Conservation (phyloP, 352 stramenopile species). For the Globisporangium rhizosaccharum region DNA sequence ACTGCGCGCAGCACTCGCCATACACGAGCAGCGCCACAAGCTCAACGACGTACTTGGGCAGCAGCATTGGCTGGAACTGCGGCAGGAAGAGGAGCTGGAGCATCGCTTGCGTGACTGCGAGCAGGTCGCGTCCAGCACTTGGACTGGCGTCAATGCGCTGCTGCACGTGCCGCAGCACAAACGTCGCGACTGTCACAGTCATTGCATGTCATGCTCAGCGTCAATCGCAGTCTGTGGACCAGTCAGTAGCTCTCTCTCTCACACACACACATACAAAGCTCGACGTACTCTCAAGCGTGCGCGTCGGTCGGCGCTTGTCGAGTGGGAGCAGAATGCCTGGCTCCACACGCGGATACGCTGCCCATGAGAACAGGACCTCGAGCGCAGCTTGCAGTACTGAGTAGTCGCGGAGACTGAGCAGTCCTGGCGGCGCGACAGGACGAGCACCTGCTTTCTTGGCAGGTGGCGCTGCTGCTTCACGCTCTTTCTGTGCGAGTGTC, state of each 20-base stretch:
- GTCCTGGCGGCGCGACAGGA: slow-evolving; percentile 44
- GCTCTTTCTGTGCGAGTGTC: background rate
- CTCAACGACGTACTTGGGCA: slow-evolving; percentile 78
- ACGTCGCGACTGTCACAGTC: slow-evolving; percentile 33
- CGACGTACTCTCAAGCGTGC: slow-evolving; percentile 69
- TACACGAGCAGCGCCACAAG: slow-evolving; percentile 66
- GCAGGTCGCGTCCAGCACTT: slow-evolving; percentile 22
- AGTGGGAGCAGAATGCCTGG: slow-evolving; percentile 47
- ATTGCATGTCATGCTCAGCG: too few species aligned
- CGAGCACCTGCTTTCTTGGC: slow-evolving; percentile 1
- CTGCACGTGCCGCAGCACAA: slow-evolving; percentile 41
- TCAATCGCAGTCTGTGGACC: slow-evolving; percentile 1
- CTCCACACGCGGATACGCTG: slow-evolving; percentile 44
- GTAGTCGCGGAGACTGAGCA: slow-evolving; percentile 83
- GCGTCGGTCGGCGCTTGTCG: slow-evolving; percentile 63
- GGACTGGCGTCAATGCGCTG: slow-evolving; percentile 3
- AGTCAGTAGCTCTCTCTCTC: background rate
- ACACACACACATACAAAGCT: background rate
- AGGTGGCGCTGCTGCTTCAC: slow-evolving; percentile 7
- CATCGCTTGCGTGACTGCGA: slow-evolving; percentile 39
- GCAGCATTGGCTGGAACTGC: slow-evolving; percentile 70
- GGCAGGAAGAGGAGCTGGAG: slow-evolving; percentile 59
- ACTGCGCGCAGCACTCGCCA: slow-evolving; percentile 18
- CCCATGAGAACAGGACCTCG: slow-evolving; percentile 75
- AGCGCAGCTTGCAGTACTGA: slow-evolving; percentile 73